Evolutionary conservation across 768 basidiomycete genomes (phyloP), one percentile per base, ranked within the genome.

Genomic region (Leccinum variicolor): DNA sequence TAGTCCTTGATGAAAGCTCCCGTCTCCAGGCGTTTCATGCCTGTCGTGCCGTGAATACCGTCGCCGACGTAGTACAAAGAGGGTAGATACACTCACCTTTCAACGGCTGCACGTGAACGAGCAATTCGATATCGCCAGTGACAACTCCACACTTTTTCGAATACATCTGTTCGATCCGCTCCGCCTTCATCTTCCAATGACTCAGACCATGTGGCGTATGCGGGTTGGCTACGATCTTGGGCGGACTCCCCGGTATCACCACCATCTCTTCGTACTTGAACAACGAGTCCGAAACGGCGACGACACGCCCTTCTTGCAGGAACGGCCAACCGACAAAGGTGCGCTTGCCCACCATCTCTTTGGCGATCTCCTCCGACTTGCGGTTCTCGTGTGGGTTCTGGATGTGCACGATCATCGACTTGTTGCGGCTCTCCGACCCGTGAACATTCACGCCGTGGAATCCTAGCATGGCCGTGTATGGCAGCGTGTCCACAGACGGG

Each of bases 1-100:
- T 96, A 98, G 64, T 98, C 95, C 73, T 98, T 99, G 54, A 97
- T 84, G 58, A 98, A 82, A 4, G 96, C 91, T 8, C 97, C 97
- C 6, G 82, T 81, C 60, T 97, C 94, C 29, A 94, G 71, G 13
- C 92, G 86, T 69, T 89, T 94, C 66, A 99, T 74, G n/a, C 96
- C 94, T 94, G 59, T 41, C 36, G 29, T 54, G 9, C 48, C 14
- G 4, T 68, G 41, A 45, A 33, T 15, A 23, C 17, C 19, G 17
- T 36, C 33, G 15, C 15, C 39, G 23, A 23, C 25, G 3, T 6
- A 36, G 14, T 17, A 25, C 17, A 31, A 29, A 13, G 36, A 55
- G 11, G n/a, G 19, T 19, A 11, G 11, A 43, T 43, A 36, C 9
- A 64, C 76, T 54, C 50, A 91, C 94, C 96, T 79, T 94, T 96